These are phyloP conservation scores for Yamadazyma oceani DNA, from an alignment of 1,139 yeast genomes.

Conservation along the genomic window DNA sequence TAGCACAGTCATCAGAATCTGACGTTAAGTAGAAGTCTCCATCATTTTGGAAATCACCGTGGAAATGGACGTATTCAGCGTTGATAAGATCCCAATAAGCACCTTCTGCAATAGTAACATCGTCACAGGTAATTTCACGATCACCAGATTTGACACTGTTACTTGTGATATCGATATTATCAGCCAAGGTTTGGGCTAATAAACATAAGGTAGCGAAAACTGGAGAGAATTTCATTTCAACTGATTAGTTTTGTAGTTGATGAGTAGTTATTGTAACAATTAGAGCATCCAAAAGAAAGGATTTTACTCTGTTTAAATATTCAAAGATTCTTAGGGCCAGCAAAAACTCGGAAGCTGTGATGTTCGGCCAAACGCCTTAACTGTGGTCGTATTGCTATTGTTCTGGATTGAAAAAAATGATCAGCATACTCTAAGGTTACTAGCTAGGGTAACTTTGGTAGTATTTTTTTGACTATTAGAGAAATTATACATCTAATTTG, in stretches of 20 bases:
- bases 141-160: constrained; percentile 9
- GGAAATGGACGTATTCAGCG: constrained; percentile 11
- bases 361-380: too few species aligned
- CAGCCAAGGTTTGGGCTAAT: constrained; percentile 13
- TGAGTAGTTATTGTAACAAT: background rate
- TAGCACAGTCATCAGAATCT: constrained; percentile 4
- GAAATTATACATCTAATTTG: too few species aligned
- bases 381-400: too few species aligned
- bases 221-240: constrained; percentile 11
- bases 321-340: too few species aligned
- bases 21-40: constrained; percentile 12
- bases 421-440: too few species aligned
- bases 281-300: background rate
- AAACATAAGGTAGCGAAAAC: constrained; percentile 14
- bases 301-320: background rate
- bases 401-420: too few species aligned
- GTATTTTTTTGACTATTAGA: too few species aligned
- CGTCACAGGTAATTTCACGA: constrained; percentile 7
- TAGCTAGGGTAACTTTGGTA: too few species aligned
- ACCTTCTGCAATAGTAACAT: constrained; percentile 12
- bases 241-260: background rate
- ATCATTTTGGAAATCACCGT: constrained; percentile 13
- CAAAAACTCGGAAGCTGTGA: too few species aligned
- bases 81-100: constrained; percentile 11
- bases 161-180: constrained; percentile 6